Percentiles rank a stretch among this genome's conserved stretches.
phyloP scores from a whole-genome alignment of 768 basidiomycete genomes.

The Myochromella boudieri region DNA sequence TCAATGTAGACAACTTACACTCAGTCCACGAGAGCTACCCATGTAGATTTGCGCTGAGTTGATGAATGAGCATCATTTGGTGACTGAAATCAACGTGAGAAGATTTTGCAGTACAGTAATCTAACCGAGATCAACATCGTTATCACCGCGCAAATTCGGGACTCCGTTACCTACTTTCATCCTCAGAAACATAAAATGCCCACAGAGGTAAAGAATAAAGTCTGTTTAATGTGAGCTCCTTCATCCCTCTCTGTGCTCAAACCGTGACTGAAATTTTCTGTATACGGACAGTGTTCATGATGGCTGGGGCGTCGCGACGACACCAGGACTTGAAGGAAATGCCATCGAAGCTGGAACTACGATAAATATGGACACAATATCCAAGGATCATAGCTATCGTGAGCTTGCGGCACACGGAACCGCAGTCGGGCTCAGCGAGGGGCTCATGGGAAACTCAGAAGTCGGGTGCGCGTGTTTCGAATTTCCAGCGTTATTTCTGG shows the following conservation, averaged over 20 bases:
- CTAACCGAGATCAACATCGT: too few relatives aligned
- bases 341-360: constrained; percentile 86
- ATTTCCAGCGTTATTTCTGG: background rate
- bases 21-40: too few relatives aligned
- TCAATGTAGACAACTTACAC: too few relatives aligned
- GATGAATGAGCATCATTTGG: too few relatives aligned
- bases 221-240: constrained; percentile 79
- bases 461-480: constrained; percentile 67
- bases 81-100: too few relatives aligned
- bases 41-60: too few relatives aligned
- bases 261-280: background rate
- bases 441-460: constrained; percentile 97
- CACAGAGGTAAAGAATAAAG: constrained; percentile 73
- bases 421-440: constrained; percentile 91
- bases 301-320: constrained; percentile 85
- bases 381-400: constrained; percentile 70
- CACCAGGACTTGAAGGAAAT: constrained; percentile 76
- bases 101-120: too few relatives aligned
- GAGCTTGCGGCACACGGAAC: constrained; percentile 82
- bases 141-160: too few relatives aligned
- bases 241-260: background rate
- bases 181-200: constrained; percentile 17
- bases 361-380: constrained; percentile 87
- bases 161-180: too few relatives aligned
- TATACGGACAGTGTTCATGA: constrained; percentile 74